phyloP scores from a whole-genome alignment of 2,329 filamentous ascomycete species.

The Dactylonectria estremocensis region DNA sequence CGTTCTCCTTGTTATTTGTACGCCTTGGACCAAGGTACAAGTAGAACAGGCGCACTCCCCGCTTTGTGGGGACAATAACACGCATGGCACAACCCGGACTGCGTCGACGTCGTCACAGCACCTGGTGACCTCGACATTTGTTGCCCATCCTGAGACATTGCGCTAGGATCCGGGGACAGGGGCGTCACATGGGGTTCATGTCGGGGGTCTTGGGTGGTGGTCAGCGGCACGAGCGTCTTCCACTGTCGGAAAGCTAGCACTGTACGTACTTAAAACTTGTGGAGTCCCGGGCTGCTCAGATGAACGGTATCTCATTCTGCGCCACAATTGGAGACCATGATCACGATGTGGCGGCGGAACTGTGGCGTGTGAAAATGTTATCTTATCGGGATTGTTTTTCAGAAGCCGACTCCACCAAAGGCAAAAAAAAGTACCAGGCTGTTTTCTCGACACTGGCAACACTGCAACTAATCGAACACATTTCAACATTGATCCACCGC shows the following conservation, averaged over 20 bases:
- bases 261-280: not conserved
- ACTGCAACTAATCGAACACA: slow-evolving; percentile 2
- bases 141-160: not conserved
- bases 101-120: not conserved
- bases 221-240: slow-evolving; percentile 2
- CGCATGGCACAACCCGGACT: not conserved
- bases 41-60: not conserved
- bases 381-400: slow-evolving; percentile 34
- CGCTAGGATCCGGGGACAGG: not conserved
- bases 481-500: slow-evolving; percentile 1
- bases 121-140: not conserved
- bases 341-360: not conserved
- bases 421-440: slow-evolving; percentile 25
- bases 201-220: slow-evolving; percentile 2
- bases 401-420: slow-evolving; percentile 15
- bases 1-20: not conserved
- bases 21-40: not conserved
- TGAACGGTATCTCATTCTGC: no score
- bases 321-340: not conserved
- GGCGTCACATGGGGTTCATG: slow-evolving; percentile 6
- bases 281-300: no score
- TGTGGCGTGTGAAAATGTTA: slow-evolving; percentile 13
- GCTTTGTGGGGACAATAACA: not conserved
- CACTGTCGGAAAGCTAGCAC: not conserved
- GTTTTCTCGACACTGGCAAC: not conserved